phyloP scores from a whole-genome alignment of 2,329 filamentous ascomycete species.

The Periglandula ipomoeae region DNA sequence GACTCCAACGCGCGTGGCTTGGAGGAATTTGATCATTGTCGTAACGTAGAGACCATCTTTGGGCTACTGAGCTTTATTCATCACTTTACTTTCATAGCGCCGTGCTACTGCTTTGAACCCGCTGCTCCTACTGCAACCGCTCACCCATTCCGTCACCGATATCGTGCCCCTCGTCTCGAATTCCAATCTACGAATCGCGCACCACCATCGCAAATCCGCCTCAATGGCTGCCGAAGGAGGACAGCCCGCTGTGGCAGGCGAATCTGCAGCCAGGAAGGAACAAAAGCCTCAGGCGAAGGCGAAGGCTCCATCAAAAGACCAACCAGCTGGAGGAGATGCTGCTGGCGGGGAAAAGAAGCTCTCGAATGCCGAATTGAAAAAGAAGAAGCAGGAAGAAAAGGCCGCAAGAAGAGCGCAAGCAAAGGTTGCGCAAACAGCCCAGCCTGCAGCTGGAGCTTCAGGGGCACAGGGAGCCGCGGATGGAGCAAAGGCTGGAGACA shows the following conservation, averaged over 20 bases:
- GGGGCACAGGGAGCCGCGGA: constrained; percentile 22
- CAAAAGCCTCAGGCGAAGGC: constrained; percentile 15
- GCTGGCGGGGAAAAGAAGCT: constrained; percentile 44
- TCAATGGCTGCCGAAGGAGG: constrained; percentile 24
- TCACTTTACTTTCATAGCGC: not conserved
- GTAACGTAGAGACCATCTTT: not conserved
- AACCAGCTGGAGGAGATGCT: constrained; percentile 7
- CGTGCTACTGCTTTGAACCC: not conserved
- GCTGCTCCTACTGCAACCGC: not conserved
- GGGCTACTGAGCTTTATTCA: not conserved
- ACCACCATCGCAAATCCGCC: constrained; percentile 3
- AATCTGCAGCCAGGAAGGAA: constrained; percentile 15
- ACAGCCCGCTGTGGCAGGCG: constrained; percentile 19
- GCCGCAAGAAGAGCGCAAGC: constrained; percentile 70
- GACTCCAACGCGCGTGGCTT: not conserved
- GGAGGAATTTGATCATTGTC: not conserved
- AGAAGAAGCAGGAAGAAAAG: constrained; percentile 84
- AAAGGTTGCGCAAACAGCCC: constrained; percentile 45
- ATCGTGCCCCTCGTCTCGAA: not conserved
- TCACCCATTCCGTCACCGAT: not conserved
- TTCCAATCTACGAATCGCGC: not conserved
- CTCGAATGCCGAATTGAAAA: constrained; percentile 74
- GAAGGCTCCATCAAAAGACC: constrained; percentile 14
- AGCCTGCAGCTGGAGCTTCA: constrained; percentile 14
- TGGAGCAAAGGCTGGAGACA: constrained; percentile 27